Conservation (phyloP, 176 grass and related monocot genomes). For the Oryza coarctata region DNA sequence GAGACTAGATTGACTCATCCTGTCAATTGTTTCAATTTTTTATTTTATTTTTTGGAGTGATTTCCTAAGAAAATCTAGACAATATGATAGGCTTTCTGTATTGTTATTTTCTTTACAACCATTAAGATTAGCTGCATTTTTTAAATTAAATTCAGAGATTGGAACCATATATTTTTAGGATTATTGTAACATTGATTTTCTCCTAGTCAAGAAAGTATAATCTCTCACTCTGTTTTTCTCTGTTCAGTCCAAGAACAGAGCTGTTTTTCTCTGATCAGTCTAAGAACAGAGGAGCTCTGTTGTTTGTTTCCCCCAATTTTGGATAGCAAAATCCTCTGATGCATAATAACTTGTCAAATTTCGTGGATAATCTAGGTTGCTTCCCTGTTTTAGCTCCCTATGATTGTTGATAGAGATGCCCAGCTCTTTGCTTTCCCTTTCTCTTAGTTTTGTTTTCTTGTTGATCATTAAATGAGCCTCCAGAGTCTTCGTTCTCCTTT, state of each 20-base stretch:
- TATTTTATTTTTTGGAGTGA: background rate
- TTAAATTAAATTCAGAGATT: background rate
- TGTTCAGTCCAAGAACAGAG: conserved; percentile 14
- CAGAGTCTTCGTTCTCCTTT: background rate
- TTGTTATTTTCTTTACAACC: background rate
- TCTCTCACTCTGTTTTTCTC: conserved; percentile 10
- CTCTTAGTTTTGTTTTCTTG: conserved; percentile 14
- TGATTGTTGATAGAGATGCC: conserved; percentile 13
- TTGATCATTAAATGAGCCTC: conserved; percentile 14
- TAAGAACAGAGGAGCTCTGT: background rate
- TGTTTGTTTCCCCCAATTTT: background rate
- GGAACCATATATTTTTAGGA: background rate
- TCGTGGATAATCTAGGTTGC: conserved; percentile 35
- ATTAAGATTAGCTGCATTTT: background rate
- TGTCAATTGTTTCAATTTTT: background rate
- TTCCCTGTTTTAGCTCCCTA: conserved; percentile 4
- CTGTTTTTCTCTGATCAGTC: conserved; percentile 6
- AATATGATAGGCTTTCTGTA: background rate
- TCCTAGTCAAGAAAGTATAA: background rate
- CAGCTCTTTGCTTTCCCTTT: background rate
- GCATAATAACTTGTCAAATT: background rate
- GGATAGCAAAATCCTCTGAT: conserved; percentile 7
- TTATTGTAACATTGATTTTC: background rate
- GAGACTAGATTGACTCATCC: conserved; percentile 21
- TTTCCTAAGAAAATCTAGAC: background rate